Percentiles rank a stretch among this genome's conserved stretches.
Evolutionary conservation across 2,329 filamentous ascomycete genomes (phyloP).

Genomic region (Bipolaris oryzae): DNA sequence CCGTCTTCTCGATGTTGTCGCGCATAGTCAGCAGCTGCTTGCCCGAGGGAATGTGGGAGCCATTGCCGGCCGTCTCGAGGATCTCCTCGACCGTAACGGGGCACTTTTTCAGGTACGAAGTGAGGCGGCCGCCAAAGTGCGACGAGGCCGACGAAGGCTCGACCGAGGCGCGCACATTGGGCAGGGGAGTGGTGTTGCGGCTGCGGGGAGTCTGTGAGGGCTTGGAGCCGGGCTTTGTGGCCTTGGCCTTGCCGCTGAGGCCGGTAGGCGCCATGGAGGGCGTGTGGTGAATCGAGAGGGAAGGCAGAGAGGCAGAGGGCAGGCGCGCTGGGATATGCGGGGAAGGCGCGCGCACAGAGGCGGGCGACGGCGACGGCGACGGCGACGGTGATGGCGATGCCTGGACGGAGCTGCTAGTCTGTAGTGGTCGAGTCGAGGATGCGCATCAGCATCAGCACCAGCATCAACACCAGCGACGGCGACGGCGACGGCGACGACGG

Average conservation of each 20-base stretch:
- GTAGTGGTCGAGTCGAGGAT: too few relatives aligned
- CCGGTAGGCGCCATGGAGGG: constrained; percentile 40
- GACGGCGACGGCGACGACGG: not conserved
- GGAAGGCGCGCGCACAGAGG: constrained; percentile 11
- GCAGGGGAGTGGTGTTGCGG: constrained; percentile 77
- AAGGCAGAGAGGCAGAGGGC: not conserved
- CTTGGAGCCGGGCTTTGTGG: constrained; percentile 48
- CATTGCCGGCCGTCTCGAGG: constrained; percentile 66
- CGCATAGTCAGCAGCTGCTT: constrained; percentile 68
- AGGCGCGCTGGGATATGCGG: constrained; percentile 12
- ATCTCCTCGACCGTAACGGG: constrained; percentile 72
- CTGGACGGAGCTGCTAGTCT: too few relatives aligned
- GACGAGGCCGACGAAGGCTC: constrained; percentile 50
- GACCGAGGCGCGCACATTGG: constrained; percentile 57
- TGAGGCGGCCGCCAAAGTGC: constrained; percentile 66
- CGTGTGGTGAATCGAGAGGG: not conserved
- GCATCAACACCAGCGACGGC: too few relatives aligned
- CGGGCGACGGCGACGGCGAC: not conserved
- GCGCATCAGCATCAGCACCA: too few relatives aligned
- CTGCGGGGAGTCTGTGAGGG: constrained; percentile 57
- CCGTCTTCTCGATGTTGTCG: constrained; percentile 66
- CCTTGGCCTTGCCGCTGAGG: constrained; percentile 59
- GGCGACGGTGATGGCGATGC: not conserved
- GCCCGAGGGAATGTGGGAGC: constrained; percentile 61
- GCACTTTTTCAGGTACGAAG: constrained; percentile 62